Conservation (phyloP, 129 eudicot species). For the Flaveria linearis region DNA sequence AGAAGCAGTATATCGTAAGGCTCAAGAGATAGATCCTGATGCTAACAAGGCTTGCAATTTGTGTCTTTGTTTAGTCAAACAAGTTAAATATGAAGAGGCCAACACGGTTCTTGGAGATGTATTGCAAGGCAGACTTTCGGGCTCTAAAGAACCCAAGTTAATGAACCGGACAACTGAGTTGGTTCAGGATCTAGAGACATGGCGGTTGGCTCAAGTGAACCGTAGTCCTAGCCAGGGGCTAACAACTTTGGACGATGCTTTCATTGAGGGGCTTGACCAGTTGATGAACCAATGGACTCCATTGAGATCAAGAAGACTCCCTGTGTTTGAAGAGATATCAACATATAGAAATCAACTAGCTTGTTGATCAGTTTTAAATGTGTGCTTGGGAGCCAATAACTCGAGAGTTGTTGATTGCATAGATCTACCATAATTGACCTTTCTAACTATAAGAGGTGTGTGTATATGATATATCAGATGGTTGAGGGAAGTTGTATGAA, state of each 20-base stretch:
- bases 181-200: slow-evolving; percentile 58
- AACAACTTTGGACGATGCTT: slow-evolving; percentile 52
- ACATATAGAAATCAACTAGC: slow-evolving; percentile 74
- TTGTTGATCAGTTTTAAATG: slow-evolving; percentile 48
- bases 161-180: slow-evolving; percentile 55
- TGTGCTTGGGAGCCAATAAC: slow-evolving; percentile 17
- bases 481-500: background rate
- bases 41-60: slow-evolving; percentile 77
- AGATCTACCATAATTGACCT: slow-evolving; percentile 18
- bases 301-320: slow-evolving; percentile 60
- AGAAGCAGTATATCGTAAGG: slow-evolving; percentile 64
- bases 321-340: slow-evolving; percentile 72
- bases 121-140: slow-evolving; percentile 48
- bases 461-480: slow-evolving; percentile 14
- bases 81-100: slow-evolving; percentile 50
- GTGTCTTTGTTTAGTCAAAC: slow-evolving; percentile 62
- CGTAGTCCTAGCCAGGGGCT: slow-evolving; percentile 24
- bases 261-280: slow-evolving; percentile 61
- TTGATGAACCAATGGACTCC: slow-evolving; percentile 58
- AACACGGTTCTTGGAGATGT: slow-evolving; percentile 47
- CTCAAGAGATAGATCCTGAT: slow-evolving; percentile 68
- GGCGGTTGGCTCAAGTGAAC: slow-evolving; percentile 25
- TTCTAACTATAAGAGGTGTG: slow-evolving; percentile 8
- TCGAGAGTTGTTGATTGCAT: slow-evolving; percentile 20
- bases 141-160: slow-evolving; percentile 60